Base-by-base conservation (phyloP, 192 early-diverging fungal species). In the Fimicolochytrium jonesii region DNA sequence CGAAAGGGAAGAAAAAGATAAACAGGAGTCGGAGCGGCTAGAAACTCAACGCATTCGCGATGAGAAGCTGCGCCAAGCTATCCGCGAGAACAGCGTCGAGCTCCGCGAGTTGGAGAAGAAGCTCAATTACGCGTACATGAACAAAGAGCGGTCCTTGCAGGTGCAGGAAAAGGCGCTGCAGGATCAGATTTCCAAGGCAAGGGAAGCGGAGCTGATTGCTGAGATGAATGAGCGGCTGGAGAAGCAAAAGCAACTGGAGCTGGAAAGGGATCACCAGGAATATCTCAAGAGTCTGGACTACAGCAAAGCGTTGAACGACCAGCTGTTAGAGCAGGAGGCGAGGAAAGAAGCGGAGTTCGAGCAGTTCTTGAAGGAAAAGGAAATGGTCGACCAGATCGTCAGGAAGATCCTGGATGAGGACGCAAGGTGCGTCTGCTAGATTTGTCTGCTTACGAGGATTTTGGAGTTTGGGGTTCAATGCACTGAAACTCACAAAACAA, bases 71-170 rank as follows among this genome's bases (percentile, higher is more conserved):
- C 68, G 76, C 13, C 78, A 83, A 53, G 64, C 57, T 9, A 83
- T 83, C 34, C 69, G 72, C n/a, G 77, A 80, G 56, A 83, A 77
- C 52, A 76, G 74, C 64, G 51, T 61, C 9, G 83, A 85, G 65
- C 67, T 85, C 7, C 57, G 78, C 10, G 78, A 83, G 28, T 61
- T 85, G 13, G 83, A 85, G 58, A 70, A 75, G 43, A 85, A 85
- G 70, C 74, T 85, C 51, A 79, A 80, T 51, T 75, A 81, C 41
- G 83, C 83, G 0, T 85, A 85, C 55, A 81, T 79, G 74, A 85
- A 85, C 66, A 80, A 84, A 54, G 80, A 83, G 58, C 64, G 83
- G 20, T 43, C 74, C 13, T 47, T 81, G 39, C 83, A 85, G 66
- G 56, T 79, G 26, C 69, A 83, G 65, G 71, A 83, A 43, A 80